Conservation (phyloP, 495 filamentous ascomycete genomes). For the Penicillium lividum region DNA sequence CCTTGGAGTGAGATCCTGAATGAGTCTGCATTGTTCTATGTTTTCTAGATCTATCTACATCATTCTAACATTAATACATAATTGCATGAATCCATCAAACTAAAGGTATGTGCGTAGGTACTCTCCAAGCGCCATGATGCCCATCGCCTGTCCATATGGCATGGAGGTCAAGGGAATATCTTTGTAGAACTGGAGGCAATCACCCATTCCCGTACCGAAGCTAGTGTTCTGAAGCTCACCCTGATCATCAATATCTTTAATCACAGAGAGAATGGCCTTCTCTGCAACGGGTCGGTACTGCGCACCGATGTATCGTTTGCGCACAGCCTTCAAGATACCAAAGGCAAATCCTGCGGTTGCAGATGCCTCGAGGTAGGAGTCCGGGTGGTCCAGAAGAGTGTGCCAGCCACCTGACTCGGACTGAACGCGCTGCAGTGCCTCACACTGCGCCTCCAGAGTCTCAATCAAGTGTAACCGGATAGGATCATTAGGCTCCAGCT, state of each 20-base stretch:
- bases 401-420: conserved; percentile 61
- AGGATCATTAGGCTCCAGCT: conserved; percentile 55
- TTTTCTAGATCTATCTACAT: background rate
- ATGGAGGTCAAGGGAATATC: conserved; percentile 68
- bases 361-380: conserved; percentile 68
- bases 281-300: conserved; percentile 53
- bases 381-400: conserved; percentile 64
- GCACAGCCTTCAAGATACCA: conserved; percentile 68
- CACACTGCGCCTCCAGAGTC: conserved; percentile 62
- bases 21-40: background rate
- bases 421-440: conserved; percentile 58
- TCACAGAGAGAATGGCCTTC: conserved; percentile 59
- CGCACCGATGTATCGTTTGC: conserved; percentile 63
- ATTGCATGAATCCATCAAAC: background rate
- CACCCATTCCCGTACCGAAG: conserved; percentile 74
- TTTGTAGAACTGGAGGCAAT: conserved; percentile 66
- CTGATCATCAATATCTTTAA: conserved; percentile 57
- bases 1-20: background rate
- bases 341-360: conserved; percentile 77
- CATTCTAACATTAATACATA: background rate
- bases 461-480: conserved; percentile 60
- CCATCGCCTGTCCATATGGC: conserved; percentile 80
- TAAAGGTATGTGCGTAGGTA: conserved; percentile 57
- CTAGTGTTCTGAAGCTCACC: conserved; percentile 70
- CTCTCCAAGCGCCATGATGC: conserved; percentile 69